Evolutionary conservation across 1,139 yeast species (phyloP), one percentile per base, ranked within the genome.

Genomic region (Pichia sp.): DNA sequence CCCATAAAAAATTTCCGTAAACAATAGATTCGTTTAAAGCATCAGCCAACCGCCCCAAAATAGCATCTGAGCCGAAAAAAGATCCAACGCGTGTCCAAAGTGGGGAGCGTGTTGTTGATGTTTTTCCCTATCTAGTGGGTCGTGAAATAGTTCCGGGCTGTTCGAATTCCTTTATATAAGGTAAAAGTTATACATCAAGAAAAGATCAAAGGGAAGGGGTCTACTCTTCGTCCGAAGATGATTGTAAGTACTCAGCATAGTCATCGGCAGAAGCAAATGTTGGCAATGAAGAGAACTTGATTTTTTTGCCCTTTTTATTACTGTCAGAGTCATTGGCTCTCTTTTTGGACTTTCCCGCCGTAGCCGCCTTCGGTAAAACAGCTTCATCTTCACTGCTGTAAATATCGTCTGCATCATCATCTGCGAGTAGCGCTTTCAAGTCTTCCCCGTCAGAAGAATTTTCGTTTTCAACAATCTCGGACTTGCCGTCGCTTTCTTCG

Each of bases 201-300:
- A 13, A 18, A n/a, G 37, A 31, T n/a, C n/a, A n/a, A n/a, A n/a
- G n/a, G n/a, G n/a, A n/a, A 31, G 6, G 6, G 23, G 12, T 2
- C 10, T 13, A 28, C 2, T 22, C 57, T 51, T 80, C 86, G 34
- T 63, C 67, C 50, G 80, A 82, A 42, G 82, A 85, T 5, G 87
- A 83, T 47, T 78, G 76, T 67, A 88, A 72, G 63, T 85, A 85
- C 65, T 85, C 75, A 22, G 96, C 85, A 67, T 90, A 91, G 59
- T 89, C 96, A 45, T 87, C 96, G 9, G 83, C 95, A 46, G 95
- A 84, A 2, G 96, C 98, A 73, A 89, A 91, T 21, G 83, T 78
- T 21, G 98, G 97, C 58, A 91, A 72, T 53, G 78, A 81, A 65
- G 78, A 83, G 63, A 85, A 71, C 69, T 81, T 85, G 58, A 75